Evolutionary conservation across 768 basidiomycete genomes (phyloP).

Genomic region (Collybiopsis confluens): DNA sequence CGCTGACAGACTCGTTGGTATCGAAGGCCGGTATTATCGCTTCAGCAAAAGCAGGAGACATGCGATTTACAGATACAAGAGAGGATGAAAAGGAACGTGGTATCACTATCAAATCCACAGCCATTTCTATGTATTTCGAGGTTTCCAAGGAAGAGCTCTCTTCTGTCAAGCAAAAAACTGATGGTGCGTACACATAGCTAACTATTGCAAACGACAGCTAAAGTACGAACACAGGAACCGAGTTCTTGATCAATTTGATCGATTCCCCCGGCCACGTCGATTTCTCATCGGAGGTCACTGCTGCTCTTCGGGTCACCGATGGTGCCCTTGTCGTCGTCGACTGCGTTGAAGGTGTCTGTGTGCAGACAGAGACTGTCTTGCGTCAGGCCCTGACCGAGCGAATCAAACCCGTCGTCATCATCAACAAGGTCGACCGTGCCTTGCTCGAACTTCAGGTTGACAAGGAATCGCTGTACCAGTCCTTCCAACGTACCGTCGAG

Average conservation of each 20-base stretch:
- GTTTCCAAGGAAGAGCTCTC: slow-evolving; percentile 83
- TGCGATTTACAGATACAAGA: slow-evolving; percentile 97
- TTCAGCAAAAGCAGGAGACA: slow-evolving; percentile 86
- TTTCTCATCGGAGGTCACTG: slow-evolving; percentile 99
- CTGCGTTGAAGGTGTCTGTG: slow-evolving; percentile 99
- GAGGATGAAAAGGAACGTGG: slow-evolving; percentile 99
- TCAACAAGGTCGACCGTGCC: slow-evolving; percentile 99
- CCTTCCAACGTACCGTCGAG: slow-evolving; percentile 96
- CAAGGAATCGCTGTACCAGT: slow-evolving; percentile 97
- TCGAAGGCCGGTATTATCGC: slow-evolving; percentile 99
- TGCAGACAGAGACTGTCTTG: slow-evolving; percentile 98
- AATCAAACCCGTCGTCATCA: slow-evolving; percentile 98
- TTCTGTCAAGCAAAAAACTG: slow-evolving; percentile 91
- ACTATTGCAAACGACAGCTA: not conserved
- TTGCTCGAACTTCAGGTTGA: slow-evolving; percentile 95
- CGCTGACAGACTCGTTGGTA: slow-evolving; percentile 96
- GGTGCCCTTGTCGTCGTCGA: slow-evolving; percentile 99
- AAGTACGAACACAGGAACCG: slow-evolving; percentile 50
- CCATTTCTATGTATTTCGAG: slow-evolving; percentile 99
- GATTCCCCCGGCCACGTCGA: slow-evolving; percentile 99
- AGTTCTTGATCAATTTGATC: slow-evolving; percentile 99
- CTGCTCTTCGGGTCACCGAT: slow-evolving; percentile 98
- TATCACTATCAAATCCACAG: slow-evolving; percentile 99
- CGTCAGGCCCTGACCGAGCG: slow-evolving; percentile 96
- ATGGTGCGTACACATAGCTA: slow-evolving; percentile 45